phyloP scores from a whole-genome alignment of 495 filamentous ascomycete species.

The Podospora australis region DNA sequence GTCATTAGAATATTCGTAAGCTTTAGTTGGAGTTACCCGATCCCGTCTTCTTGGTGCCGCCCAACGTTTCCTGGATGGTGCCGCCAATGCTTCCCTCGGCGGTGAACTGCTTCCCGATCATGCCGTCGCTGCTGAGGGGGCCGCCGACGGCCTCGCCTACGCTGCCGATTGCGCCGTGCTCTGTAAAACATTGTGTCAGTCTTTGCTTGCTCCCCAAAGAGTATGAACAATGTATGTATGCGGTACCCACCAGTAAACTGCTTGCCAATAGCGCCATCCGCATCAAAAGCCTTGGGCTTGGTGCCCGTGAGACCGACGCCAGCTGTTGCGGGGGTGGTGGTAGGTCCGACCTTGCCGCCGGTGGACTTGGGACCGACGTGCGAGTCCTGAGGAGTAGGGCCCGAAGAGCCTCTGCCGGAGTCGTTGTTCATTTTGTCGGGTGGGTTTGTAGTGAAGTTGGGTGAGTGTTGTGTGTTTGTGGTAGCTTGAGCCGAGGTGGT shows the following conservation, averaged over 20 bases:
- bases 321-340: slow-evolving; percentile 18
- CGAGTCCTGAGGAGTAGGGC: slow-evolving; percentile 6
- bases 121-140: slow-evolving; percentile 41
- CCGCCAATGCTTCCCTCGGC: slow-evolving; percentile 41
- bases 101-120: slow-evolving; percentile 46
- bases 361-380: slow-evolving; percentile 17
- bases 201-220: not conserved
- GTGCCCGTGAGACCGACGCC: slow-evolving; percentile 12
- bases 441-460: not conserved
- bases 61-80: slow-evolving; percentile 32
- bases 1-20: too few species aligned
- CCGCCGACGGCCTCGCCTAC: slow-evolving; percentile 49
- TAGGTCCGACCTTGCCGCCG: slow-evolving; percentile 15
- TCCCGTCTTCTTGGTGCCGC: slow-evolving; percentile 22
- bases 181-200: slow-evolving; percentile 14
- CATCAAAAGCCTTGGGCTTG: slow-evolving; percentile 29
- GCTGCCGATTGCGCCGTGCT: slow-evolving; percentile 45
- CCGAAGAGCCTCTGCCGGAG: not conserved
- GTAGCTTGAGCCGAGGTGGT: too few species aligned
- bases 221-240: not conserved
- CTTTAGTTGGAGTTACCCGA: slow-evolving; percentile 7
- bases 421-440: slow-evolving; percentile 2
- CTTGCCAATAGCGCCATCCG: slow-evolving; percentile 30
- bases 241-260: slow-evolving; percentile 29
- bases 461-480: not conserved